Base-by-base conservation (phyloP, 352 stramenopile genomes). In the Pythium pectinolyticum region DNA sequence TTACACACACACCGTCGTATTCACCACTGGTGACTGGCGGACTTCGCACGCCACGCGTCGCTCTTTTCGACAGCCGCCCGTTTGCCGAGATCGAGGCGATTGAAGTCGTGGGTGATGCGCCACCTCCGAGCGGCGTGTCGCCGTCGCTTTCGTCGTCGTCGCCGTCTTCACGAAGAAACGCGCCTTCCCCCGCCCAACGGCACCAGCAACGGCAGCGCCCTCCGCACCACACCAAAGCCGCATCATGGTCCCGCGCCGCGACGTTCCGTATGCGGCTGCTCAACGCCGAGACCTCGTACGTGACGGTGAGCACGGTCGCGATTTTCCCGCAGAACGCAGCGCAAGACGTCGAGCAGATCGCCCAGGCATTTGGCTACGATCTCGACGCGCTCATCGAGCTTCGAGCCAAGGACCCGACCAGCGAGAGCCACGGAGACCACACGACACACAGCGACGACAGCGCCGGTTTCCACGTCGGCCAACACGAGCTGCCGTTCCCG, bases 261-360 rank as follows among this genome's bases (percentile, higher is more conserved):
- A 61, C 73, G 2, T 64, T 90, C 5, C 76, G 87, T 43, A 57
- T 97, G 24, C 66, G 69, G 12, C 64, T 96, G 1, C 39, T 77
- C n/a, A 65, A 80, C 11, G 67, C 78, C 2, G 73, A 79, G 2
- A 48, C 88, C 22, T 77, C 62, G 7, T 98, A 92, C 62, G 63
- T 80, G n/a, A 92, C 83, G n/a, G 91, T 86, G 3, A 92, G 97
- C 57, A 96, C 93, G 20, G 69, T 97, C 30, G 88, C 81, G 6
- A 78, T 97, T 20, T 73, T 94, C 24, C 88, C 89, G 2, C 78
- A 80, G 10, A 97, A 97, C 69, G 37, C 69, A 24, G 17, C 51
- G 0, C 61, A 69, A 0, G 57, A 81, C 7, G 94, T 98, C 0
- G 78, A 94, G 48, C 58, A 46, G 12, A 69, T 98, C 5, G 90